These are phyloP conservation scores for Cyclanthera cordifolia DNA, from an alignment of 306 rosid species.

Conservation along the genomic window DNA sequence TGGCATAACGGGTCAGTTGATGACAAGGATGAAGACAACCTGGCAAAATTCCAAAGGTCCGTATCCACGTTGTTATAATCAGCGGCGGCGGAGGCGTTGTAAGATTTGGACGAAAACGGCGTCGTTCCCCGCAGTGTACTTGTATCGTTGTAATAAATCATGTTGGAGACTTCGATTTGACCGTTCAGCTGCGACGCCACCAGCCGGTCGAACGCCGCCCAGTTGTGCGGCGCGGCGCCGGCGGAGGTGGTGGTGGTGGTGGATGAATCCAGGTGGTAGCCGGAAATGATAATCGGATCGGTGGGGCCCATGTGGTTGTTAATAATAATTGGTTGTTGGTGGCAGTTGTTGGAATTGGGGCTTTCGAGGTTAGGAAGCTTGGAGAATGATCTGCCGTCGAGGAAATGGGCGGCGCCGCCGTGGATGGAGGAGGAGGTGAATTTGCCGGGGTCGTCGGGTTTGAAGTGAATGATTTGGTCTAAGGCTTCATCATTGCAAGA, in stretches of 20 bases:
- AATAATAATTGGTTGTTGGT: background rate
- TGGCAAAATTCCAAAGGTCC: conserved; percentile 55
- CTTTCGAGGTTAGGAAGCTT: conserved; percentile 4
- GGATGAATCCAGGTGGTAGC: conserved; percentile 3
- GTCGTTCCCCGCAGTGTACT: conserved; percentile 31
- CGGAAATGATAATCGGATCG: conserved; percentile 14
- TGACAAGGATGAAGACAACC: conserved; percentile 33
- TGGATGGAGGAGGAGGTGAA: no score
- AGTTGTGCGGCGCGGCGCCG: conserved; percentile 25
- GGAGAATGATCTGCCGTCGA: background rate
- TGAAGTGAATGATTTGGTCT: conserved; percentile 63
- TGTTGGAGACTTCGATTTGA: conserved; percentile 31
- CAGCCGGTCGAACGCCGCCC: conserved; percentile 72
- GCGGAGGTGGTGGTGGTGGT: background rate
- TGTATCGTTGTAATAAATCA: conserved; percentile 20
- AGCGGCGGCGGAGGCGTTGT: conserved; percentile 6
- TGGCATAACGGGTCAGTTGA: conserved; percentile 56
- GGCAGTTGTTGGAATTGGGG: conserved; percentile 7
- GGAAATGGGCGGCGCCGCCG: conserved; percentile 12
- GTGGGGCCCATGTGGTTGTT: conserved; percentile 20
- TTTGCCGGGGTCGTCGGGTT: conserved; percentile 7
- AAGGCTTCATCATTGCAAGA: conserved; percentile 46
- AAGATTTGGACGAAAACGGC: conserved; percentile 30
- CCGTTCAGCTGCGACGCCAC: conserved; percentile 81
- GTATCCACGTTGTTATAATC: conserved; percentile 43